Evolutionary conservation across 2,329 filamentous ascomycete genomes (phyloP), one percentile per base, ranked within the genome.

Genomic region (Cladosporium phlei): DNA sequence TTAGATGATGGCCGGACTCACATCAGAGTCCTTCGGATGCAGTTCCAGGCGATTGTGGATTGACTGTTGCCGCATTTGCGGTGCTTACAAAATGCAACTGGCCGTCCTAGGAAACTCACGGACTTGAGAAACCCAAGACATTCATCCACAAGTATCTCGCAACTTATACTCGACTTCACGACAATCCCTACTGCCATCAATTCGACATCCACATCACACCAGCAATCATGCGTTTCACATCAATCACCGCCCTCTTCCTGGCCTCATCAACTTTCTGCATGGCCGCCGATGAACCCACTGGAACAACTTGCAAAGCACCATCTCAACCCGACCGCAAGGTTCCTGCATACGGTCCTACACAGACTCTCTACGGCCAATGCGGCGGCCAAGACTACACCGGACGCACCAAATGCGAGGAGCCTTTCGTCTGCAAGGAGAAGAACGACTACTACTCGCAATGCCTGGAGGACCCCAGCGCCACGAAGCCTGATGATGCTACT

Each of bases 371-470:
- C 29, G 46, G 38, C 20, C 64, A 66, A 45, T 67, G 67, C 40
- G 66, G 67, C 22, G 67, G 67, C 9, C 51, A 33, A 16, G 56
- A 55, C 29, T 69, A 60, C 56, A 61, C 58, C 9, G 66, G 65
- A 3, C 45, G 63, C 5, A 68, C 63, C 7, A 52, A 48, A 2
- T 69, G 67, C 48, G 57, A 39, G 19, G 29, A 39, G 25, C 37
- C 37, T 4, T 39, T 29, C 37, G 64, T 59, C 19, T 69, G 66
- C 57, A 52, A 58, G 10, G 52, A 52, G 17, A 44, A 55, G 49
- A 66, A 63, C 42, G 54, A 59, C 9, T 69, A 57, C 43, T 69
- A 69, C 51, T 66, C 61, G 5, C 66, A 69, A 56, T 69, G 67
- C 39, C 10, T 53, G 21, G 50, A 32, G 11, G 37, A 39, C 11